Percentiles rank a stretch among this genome's conserved stretches.
phyloP scores from a whole-genome alignment of 73 alveolate species.

The Urostyla sp. region DNA sequence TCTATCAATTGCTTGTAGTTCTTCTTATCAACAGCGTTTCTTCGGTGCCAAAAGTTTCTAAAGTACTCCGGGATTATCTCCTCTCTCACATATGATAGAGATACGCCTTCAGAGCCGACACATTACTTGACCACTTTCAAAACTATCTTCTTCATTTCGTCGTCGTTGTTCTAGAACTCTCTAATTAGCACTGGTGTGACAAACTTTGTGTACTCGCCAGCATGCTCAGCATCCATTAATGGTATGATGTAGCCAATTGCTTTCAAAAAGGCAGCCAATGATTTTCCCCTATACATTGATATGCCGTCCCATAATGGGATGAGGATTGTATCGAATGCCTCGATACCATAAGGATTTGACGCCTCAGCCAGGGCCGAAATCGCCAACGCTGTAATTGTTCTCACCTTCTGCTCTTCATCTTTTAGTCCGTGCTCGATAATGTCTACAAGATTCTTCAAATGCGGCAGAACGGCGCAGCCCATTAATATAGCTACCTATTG shows the following conservation, averaged over 20 bases:
- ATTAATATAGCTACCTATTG: conserved; percentile 93
- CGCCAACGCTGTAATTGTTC: conserved; percentile 99
- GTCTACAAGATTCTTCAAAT: conserved; percentile 97
- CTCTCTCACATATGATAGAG: conserved; percentile 96
- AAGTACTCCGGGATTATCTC: conserved; percentile 85
- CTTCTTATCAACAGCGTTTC: conserved; percentile 98
- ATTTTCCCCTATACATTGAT: conserved; percentile 96
- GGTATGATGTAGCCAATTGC: conserved; percentile 99
- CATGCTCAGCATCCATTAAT: conserved; percentile 99
- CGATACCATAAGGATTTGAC: conserved; percentile 99
- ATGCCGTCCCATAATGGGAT: conserved; percentile 99
- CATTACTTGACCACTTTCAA: conserved; percentile 98
- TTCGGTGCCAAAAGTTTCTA: conserved; percentile 86
- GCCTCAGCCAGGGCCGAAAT: conserved; percentile 99
- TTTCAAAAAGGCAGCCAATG: conserved; percentile 98
- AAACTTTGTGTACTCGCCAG: conserved; percentile 96
- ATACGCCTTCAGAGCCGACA: conserved; percentile 98
- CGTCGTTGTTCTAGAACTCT: conserved; percentile 98
- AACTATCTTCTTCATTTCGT: conserved; percentile 98
- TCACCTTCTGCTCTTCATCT: conserved; percentile 96
- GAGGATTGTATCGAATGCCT: conserved; percentile 97
- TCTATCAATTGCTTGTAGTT: conserved; percentile 98
- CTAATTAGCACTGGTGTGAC: conserved; percentile 89
- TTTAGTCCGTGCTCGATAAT: conserved; percentile 97
- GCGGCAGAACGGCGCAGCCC: conserved; percentile 99